Evolutionary conservation across 371 early-diverging fungal species (phyloP).

Genomic region (Actinomortierella ambigua): DNA sequence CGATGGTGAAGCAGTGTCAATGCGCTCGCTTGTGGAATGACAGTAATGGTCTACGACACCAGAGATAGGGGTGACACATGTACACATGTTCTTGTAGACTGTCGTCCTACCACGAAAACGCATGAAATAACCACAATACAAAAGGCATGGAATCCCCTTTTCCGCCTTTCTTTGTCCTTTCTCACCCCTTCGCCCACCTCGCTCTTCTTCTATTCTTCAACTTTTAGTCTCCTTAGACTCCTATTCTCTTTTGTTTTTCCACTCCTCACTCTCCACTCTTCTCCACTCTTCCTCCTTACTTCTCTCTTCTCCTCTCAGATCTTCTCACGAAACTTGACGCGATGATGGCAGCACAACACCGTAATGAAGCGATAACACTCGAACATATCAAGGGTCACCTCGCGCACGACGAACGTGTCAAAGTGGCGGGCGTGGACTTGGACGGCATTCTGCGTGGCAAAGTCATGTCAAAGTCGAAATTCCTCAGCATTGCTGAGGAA

Average conservation of each 20-base stretch:
- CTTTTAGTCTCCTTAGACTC: no score
- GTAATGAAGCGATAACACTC: conserved; percentile 10
- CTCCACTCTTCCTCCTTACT: conserved; percentile 1
- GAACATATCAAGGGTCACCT: conserved; percentile 20
- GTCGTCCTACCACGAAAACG: not conserved
- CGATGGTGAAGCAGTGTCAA: no score
- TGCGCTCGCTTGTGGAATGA: no score
- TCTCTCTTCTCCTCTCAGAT: not conserved
- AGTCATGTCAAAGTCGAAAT: conserved; percentile 70
- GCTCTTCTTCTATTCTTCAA: not conserved
- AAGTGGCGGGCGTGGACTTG: conserved; percentile 76
- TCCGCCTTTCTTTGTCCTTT: not conserved
- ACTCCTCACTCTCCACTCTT: not conserved
- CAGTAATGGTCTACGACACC: no score
- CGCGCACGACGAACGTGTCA: conserved; percentile 51
- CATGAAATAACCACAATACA: not conserved
- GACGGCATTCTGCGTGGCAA: conserved; percentile 84
- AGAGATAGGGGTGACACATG: not conserved
- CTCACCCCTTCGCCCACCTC: not conserved
- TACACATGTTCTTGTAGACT: not conserved
- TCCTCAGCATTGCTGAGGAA: conserved; percentile 61
- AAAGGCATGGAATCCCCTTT: not conserved
- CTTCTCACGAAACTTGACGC: not conserved
- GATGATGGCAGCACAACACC: not conserved
- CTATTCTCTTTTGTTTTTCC: no score